Percentiles rank a stretch among this genome's conserved stretches.
phyloP scores from a whole-genome alignment of 2,329 filamentous ascomycete species.

The Pseudogymnoascus sp. region DNA sequence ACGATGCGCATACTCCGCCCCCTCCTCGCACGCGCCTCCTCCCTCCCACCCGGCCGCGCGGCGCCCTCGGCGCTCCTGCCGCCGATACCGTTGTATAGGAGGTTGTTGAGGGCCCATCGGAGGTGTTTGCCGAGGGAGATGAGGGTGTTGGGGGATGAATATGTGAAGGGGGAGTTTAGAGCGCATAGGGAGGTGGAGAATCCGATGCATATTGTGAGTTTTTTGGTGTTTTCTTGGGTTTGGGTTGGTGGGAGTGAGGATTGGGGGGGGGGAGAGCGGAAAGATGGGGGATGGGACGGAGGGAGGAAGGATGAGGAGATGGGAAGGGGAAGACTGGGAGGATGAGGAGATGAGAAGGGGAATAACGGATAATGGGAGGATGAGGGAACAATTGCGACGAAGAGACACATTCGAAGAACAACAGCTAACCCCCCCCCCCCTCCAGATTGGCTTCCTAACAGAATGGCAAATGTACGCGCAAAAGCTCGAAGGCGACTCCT shows the following conservation, averaged over 20 bases:
- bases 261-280: background rate
- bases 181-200: slow-evolving; percentile 80
- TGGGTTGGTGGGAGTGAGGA: background rate
- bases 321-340: too few relatives aligned
- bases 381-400: too few relatives aligned
- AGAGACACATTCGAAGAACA: too few relatives aligned
- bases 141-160: slow-evolving; percentile 81
- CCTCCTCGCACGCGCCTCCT: background rate
- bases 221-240: background rate
- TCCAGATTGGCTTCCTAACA: slow-evolving; percentile 83
- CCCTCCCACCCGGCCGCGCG: background rate
- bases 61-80: slow-evolving; percentile 63
- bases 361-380: background rate
- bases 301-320: too few relatives aligned
- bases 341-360: too few relatives aligned
- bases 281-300: too few relatives aligned
- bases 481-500: slow-evolving; percentile 76
- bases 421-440: background rate
- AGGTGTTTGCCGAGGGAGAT: slow-evolving; percentile 64
- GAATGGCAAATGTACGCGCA: slow-evolving; percentile 97
- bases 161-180: slow-evolving; percentile 86
- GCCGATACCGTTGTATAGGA: slow-evolving; percentile 81
- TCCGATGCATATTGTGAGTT: slow-evolving; percentile 74
- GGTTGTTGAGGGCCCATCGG: slow-evolving; percentile 78
- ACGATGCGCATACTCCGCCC: background rate